Evolutionary conservation across 2,329 filamentous ascomycete genomes (phyloP), one percentile per base, ranked within the genome.

Genomic region (Balansia obtecta): DNA sequence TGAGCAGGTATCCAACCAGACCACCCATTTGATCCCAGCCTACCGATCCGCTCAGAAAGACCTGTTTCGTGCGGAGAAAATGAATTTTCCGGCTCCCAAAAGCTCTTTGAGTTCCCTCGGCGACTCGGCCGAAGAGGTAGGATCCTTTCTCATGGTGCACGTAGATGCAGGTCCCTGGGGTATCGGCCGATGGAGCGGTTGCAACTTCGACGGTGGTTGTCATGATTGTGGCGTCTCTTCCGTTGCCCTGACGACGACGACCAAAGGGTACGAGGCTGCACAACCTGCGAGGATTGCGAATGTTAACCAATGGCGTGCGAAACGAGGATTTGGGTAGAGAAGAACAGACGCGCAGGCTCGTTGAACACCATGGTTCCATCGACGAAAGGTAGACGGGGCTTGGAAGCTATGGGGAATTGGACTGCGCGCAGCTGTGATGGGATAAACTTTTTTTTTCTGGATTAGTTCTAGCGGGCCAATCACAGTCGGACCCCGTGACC

Each of bases 131-230:
- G 61, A 98, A 85, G 15, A 96, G 58, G 66, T 98, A 98, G 51
- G 87, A 79, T 59, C 85, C 83, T 60, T 82, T 79, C 58, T 91
- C 86, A 61, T 89, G 90, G 63, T 91, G 83, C 7, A 98, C 72
- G 38, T 88, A 64, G 33, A 97, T 65, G 46, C 80, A 78, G 2
- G 88, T 87, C 49, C 91, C 91, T 1, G 83, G 79, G 18, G 89
- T 95, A 68, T 98, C 93, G 52, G 84, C 85, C 57, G 91, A 93
- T 13, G 91, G 91, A 52, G 85, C 86, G 16, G 83, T 85, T 54
- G 91, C 66, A 59, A 97, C 70, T 65, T 94, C 83, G 51, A 90
- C 73, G 59, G 73, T 80, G 63, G 77, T 84, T 58, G 82, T 76
- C 90, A 95, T 95, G 55, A 56, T 64, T 50, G 49, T 52, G 11